Evolutionary conservation across 2,329 filamentous ascomycete genomes (phyloP), one percentile per base, ranked within the genome.

Genomic region (Helicocarpus griseus): DNA sequence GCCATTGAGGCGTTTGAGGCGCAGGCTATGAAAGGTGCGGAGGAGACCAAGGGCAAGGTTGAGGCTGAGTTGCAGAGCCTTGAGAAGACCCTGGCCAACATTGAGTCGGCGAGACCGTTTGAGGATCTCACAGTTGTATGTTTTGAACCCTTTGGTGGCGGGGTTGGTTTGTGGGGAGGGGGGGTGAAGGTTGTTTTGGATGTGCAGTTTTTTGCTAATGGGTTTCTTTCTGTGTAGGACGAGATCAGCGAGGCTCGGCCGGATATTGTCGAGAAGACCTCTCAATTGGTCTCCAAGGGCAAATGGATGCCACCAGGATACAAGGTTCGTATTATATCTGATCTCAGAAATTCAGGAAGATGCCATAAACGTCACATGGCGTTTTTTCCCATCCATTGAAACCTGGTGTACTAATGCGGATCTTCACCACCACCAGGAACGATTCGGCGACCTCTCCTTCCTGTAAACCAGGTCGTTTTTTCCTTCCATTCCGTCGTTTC

Each of bases 261-360:
- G 65, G 91, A 95, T 62, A 96, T 98, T 73, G 91, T 97, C 77
- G 84, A 95, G 82, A 94, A 94, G 81, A 95, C 91, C 64, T 77
- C 84, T 65, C 84, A 93, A 77, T 83, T 98, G 70, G 90, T 98
- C 60, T 88, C 88, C 73, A 96, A 94, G 85, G 91, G 91, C 73
- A 88, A 89, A 83, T 98, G 93, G 93, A 82, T 85, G 77, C 90
- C 95, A 68, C 90, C 93, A 58, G 93, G 93, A 70, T 98, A 98
- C 87, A 95, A 96, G 89, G 91, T 91, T 77, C 65, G 85, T 74
- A 44, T 6, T 28, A 24, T 13, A 29, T n/a, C 26, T 28, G 3
- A 31, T 43, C 21, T 22, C 8, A 41, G 35, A 48, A 31, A 9
- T 47, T 31, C 46, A 9, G 4, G 14, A 35, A 4, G 22, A 36